Conservation (phyloP, 2,329 filamentous ascomycete genomes). For the Lachnellula arida region DNA sequence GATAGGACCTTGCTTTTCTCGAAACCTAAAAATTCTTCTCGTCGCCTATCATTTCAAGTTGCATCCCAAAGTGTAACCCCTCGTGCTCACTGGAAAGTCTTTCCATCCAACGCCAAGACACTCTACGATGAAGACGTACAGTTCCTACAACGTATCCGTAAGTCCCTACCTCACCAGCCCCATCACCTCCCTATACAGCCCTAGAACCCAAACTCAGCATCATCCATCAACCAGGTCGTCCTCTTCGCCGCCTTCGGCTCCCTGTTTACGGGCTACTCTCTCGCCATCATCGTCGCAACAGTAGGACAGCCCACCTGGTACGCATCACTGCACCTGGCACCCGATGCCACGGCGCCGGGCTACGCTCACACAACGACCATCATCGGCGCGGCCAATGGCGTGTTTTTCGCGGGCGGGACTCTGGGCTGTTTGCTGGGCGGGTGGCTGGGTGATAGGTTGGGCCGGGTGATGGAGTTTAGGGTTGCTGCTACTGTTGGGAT, state of each 20-base stretch:
- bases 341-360: slow-evolving; percentile 3
- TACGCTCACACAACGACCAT: slow-evolving; percentile 13
- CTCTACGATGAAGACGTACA: slow-evolving; percentile 4
- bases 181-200: neutral
- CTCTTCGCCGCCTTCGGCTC: slow-evolving; percentile 15
- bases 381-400: slow-evolving; percentile 16
- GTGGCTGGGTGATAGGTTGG: slow-evolving; percentile 20
- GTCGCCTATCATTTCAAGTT: no score
- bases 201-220: neutral
- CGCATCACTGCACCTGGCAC: slow-evolving; percentile 4
- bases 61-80: neutral
- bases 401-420: slow-evolving; percentile 35
- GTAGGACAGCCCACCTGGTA: slow-evolving; percentile 13
- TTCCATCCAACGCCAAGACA: neutral
- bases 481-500: slow-evolving; percentile 43
- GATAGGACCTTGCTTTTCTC: no score
- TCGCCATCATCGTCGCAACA: slow-evolving; percentile 11
- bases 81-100: neutral
- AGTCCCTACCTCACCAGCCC: neutral
- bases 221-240: neutral
- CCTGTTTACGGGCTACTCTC: slow-evolving; percentile 10
- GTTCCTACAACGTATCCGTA: slow-evolving; percentile 7
- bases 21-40: no score
- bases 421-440: slow-evolving; percentile 22
- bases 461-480: slow-evolving; percentile 36